Conservation (phyloP, 768 basidiomycete species). For the Boletus rufocinnamomeus region DNA sequence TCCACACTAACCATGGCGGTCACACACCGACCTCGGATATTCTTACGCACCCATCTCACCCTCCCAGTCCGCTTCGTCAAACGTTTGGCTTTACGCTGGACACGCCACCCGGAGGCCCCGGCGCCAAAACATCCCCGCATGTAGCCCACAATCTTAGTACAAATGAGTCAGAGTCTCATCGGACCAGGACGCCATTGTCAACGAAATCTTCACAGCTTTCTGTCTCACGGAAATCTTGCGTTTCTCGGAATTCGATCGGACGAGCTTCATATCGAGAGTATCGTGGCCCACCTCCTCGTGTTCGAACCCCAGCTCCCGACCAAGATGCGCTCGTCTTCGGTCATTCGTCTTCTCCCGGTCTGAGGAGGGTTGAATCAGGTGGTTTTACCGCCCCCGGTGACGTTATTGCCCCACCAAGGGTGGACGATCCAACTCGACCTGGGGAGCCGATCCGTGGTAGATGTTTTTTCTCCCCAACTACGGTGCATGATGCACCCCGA, state of each 20-base stretch:
- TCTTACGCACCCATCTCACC: too few relatives aligned
- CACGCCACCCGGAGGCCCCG: too few relatives aligned
- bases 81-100: too few relatives aligned
- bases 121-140: too few relatives aligned
- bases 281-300: constrained; percentile 16
- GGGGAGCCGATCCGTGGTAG: background rate
- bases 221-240: background rate
- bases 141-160: too few relatives aligned
- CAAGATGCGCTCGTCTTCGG: background rate
- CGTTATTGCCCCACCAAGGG: constrained; percentile 11
- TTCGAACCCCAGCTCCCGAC: constrained; percentile 10
- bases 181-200: too few relatives aligned
- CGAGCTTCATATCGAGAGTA: constrained; percentile 27
- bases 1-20: background rate
- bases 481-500: constrained; percentile 8
- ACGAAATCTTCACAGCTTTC: too few relatives aligned
- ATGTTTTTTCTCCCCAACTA: constrained; percentile 19
- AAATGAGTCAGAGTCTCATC: too few relatives aligned
- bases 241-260: constrained; percentile 21
- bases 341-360: background rate
- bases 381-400: background rate
- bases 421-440: constrained; percentile 7
- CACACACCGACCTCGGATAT: background rate
- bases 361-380: background rate
- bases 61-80: too few relatives aligned